A percentile compares a stretch with the other conserved stretches of the same genome.
Conservation (phyloP, 2,329 filamentous ascomycete species). For the Penicillium janthinellum region DNA sequence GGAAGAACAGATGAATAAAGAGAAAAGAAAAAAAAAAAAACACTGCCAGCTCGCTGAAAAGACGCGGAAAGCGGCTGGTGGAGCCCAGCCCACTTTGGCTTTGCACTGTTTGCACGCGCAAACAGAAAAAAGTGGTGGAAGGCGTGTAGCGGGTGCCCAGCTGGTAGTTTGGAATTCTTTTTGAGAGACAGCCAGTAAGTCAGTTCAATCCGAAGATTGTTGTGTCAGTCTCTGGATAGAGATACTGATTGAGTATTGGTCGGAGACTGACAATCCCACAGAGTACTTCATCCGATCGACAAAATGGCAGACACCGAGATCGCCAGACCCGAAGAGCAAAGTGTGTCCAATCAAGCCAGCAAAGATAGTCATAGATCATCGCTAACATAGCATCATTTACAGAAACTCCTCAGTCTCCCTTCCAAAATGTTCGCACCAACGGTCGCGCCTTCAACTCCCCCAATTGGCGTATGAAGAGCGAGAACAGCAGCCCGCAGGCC, state of each 20-base stretch:
- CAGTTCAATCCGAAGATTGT: not conserved
- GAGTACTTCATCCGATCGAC: conserved; percentile 1
- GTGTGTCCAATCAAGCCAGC: conserved; percentile 28
- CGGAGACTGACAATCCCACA: not conserved
- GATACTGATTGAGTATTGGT: not conserved
- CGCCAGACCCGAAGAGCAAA: conserved; percentile 34
- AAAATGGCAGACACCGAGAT: conserved; percentile 37
- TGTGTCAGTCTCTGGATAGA: not conserved
- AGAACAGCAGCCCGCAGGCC: conserved; percentile 39
- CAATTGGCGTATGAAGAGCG: conserved; percentile 47
- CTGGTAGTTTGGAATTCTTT: not conserved
- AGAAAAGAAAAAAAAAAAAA: conserved; percentile 11
- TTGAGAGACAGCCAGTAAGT: not conserved
- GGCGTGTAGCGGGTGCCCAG: not conserved
- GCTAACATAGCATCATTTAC: not conserved
- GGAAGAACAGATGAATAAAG: conserved; percentile 7
- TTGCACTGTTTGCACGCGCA: conserved; percentile 27
- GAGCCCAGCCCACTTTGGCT: conserved; percentile 11
- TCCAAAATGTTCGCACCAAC: conserved; percentile 37
- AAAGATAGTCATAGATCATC: not conserved
- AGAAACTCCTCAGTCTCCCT: conserved; percentile 36
- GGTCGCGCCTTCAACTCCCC: conserved; percentile 43
- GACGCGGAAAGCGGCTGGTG: conserved; percentile 7
- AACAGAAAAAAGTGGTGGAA: conserved; percentile 23
- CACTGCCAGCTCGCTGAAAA: conserved; percentile 11